phyloP scores from a whole-genome alignment of 345 rosid species.

The Tarenaya hassleriana region DNA sequence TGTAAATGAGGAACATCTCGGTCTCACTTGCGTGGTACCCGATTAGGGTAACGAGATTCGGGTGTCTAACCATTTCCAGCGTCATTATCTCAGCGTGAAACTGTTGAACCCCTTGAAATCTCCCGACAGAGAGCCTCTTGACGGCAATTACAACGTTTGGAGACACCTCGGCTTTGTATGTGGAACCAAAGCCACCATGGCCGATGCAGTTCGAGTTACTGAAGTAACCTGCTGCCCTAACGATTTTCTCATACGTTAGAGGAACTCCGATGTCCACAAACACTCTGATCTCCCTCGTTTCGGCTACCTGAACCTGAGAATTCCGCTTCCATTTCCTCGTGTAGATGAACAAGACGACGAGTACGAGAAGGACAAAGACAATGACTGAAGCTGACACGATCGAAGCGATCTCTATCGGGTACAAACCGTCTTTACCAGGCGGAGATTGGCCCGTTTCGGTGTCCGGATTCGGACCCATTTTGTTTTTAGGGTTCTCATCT shows the following conservation, averaged over 20 bases:
- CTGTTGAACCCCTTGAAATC: conserved; percentile 57
- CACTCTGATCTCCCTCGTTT: conserved; percentile 38
- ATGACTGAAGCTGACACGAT: conserved; percentile 55
- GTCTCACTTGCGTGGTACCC: conserved; percentile 60
- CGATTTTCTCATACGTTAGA: conserved; percentile 49
- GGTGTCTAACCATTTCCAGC: conserved; percentile 48
- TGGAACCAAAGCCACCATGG: conserved; percentile 59
- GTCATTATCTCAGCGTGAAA: conserved; percentile 55
- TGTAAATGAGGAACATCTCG: conserved; percentile 60
- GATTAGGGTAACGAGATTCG: conserved; percentile 45
- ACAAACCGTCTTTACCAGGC: conserved; percentile 22
- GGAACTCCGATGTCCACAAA: conserved; percentile 39
- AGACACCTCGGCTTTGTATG: conserved; percentile 48
- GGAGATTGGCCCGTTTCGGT: not conserved
- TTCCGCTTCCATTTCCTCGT: conserved; percentile 34
- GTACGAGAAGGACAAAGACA: conserved; percentile 45
- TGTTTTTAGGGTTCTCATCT: too few species aligned
- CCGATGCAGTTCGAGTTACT: conserved; percentile 50
- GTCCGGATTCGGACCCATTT: conserved; percentile 2
- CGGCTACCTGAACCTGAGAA: conserved; percentile 32
- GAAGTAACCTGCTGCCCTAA: conserved; percentile 48
- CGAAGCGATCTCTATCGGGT: conserved; percentile 53
- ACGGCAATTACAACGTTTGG: conserved; percentile 42
- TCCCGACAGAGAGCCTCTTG: conserved; percentile 51
- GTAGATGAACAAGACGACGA: conserved; percentile 41